phyloP scores from a whole-genome alignment of 1,284 basidiomycete genomes.

The Pseudozyma tsukubaensis region DNA sequence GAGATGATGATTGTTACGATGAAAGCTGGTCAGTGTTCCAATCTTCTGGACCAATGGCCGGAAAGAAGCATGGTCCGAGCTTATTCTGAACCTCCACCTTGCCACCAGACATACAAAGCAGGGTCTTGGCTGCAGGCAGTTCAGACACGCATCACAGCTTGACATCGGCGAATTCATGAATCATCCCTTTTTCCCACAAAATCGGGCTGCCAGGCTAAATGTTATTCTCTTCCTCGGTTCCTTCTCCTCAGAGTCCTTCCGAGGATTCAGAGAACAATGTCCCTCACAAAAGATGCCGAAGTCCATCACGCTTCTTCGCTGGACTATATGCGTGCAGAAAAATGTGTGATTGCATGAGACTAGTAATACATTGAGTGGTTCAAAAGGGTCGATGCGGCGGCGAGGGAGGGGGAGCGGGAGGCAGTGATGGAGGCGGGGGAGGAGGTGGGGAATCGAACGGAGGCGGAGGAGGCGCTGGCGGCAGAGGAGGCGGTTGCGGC shows the following conservation, averaged over 20 bases:
- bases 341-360: not conserved
- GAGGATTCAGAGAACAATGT: too few species aligned
- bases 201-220: too few species aligned
- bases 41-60: not conserved
- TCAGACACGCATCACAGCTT: too few species aligned
- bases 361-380: not conserved
- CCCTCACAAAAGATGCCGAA: too few species aligned
- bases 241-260: too few species aligned
- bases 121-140: too few species aligned
- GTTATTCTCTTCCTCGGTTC: too few species aligned
- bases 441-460: constrained; percentile 7
- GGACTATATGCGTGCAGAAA: too few species aligned
- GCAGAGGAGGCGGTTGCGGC: constrained; percentile 3
- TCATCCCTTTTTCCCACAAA: too few species aligned
- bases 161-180: too few species aligned
- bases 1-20: too few species aligned
- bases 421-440: constrained; percentile 11
- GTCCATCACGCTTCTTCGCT: too few species aligned
- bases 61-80: constrained; percentile 3
- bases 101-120: not conserved
- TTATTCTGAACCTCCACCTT: not conserved
- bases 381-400: not conserved
- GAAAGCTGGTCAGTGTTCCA: not conserved
- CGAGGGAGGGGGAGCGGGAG: constrained; percentile 6
- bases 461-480: constrained; percentile 2